Percentiles rank a stretch among this genome's conserved stretches.
phyloP scores from a whole-genome alignment of 2,329 filamentous ascomycete genomes.

The Phaeosphaeriaceae sp. region DNA sequence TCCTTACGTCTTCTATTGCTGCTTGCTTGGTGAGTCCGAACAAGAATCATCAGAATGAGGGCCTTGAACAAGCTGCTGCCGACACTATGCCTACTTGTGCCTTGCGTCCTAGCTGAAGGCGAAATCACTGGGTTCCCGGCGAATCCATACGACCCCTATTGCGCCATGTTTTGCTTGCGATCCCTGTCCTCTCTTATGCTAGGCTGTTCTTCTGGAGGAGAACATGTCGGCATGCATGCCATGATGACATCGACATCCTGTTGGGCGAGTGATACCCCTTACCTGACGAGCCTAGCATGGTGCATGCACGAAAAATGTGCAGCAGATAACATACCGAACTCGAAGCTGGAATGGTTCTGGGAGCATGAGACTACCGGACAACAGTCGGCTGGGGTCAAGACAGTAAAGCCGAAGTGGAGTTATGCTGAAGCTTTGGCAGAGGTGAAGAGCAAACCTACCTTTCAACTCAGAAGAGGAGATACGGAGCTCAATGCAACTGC shows the following conservation, averaged over 20 bases:
- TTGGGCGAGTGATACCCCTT: too few species aligned
- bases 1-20: too few species aligned
- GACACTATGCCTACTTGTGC: not conserved
- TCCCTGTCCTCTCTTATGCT: not conserved
- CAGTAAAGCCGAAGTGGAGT: too few species aligned
- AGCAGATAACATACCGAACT: not conserved
- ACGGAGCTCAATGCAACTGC: too few species aligned
- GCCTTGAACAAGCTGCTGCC: not conserved
- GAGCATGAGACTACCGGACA: not conserved
- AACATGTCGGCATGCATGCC: conserved; percentile 1
- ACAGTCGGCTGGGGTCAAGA: conserved; percentile 17
- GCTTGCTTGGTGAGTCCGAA: too few species aligned
- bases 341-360: not conserved
- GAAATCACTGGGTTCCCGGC: not conserved
- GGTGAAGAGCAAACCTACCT: too few species aligned
- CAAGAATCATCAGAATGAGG: too few species aligned
- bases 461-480: too few species aligned
- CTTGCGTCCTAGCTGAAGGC: not conserved
- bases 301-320: too few species aligned
- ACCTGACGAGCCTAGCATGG: too few species aligned
- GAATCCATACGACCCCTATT: not conserved
- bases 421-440: too few species aligned
- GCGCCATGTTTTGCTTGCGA: not conserved
- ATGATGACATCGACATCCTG: conserved; percentile 17
- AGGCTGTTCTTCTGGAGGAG: not conserved